These are phyloP conservation scores for Hypomontagnella submonticulosa DNA, from an alignment of 495 filamentous ascomycete species.

Conservation along the genomic window DNA sequence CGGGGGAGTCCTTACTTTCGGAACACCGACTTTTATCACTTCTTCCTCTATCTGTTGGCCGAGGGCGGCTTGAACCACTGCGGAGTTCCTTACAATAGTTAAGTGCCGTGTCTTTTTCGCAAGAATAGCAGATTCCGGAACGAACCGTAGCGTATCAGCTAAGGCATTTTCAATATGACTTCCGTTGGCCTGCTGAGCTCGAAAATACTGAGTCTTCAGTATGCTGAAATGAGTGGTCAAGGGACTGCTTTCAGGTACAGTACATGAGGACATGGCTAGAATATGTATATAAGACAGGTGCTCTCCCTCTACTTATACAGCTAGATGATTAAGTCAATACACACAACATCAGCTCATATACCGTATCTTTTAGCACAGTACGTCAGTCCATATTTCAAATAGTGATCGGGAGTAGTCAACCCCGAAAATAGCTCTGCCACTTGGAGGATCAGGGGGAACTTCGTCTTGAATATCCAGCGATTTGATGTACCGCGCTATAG, in stretches of 20 bases:
- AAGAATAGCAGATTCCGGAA: background rate
- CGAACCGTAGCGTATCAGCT: background rate
- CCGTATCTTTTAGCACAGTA: no score
- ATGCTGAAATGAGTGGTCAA: no score
- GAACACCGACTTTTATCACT: background rate
- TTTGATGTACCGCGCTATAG: background rate
- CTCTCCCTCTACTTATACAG: no score
- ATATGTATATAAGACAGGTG: no score
- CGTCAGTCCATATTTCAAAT: conserved; percentile 10
- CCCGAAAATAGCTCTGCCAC: background rate
- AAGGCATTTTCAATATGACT: no score
- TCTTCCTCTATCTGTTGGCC: background rate
- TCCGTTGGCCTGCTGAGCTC: no score
- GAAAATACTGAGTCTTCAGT: conserved; percentile 2
- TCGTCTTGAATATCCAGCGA: background rate
- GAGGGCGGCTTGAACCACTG: conserved; percentile 5
- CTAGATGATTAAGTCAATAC: no score
- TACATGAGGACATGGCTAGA: no score
- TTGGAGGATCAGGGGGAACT: background rate
- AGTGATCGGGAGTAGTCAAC: conserved; percentile 11
- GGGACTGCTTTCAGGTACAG: no score
- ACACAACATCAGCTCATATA: no score
- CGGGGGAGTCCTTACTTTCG: no score
- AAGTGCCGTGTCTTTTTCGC: background rate
- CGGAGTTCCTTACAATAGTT: conserved; percentile 1